Conservation (phyloP, 352 stramenopile species). For the Hyaloperonospora brassicae region DNA sequence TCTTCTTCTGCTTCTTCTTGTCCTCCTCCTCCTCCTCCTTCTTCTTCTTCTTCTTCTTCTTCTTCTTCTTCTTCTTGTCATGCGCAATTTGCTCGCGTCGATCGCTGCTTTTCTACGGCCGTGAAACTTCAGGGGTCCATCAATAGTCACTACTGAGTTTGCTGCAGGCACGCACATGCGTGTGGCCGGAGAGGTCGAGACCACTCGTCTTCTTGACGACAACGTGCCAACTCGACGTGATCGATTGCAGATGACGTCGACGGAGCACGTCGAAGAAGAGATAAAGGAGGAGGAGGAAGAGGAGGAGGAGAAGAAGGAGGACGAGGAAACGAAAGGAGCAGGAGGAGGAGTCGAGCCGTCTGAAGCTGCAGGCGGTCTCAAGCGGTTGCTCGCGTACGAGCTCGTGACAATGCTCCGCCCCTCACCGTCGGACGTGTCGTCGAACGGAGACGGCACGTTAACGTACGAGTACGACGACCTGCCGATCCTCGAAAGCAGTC, state of each 20-base stretch:
- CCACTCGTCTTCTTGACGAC: slow-evolving; percentile 6
- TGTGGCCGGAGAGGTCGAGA: slow-evolving; percentile 24
- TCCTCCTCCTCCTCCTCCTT: too few relatives aligned
- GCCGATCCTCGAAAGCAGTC: slow-evolving; percentile 28
- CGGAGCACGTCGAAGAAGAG: neutral
- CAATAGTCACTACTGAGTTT: slow-evolving; percentile 22
- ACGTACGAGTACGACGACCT: slow-evolving; percentile 21
- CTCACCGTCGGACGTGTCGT: slow-evolving; percentile 8
- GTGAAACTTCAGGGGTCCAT: too few relatives aligned
- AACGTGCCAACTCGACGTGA: slow-evolving; percentile 2
- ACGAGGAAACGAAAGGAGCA: neutral
- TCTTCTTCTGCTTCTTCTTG: too few relatives aligned
- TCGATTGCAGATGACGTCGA: slow-evolving; percentile 4
- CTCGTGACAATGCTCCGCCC: slow-evolving; percentile 13
- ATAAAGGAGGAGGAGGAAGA: neutral
- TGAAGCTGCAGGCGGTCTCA: slow-evolving; percentile 12
- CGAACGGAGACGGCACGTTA: slow-evolving; percentile 18
- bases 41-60: too few relatives aligned
- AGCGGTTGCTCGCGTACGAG: slow-evolving; percentile 14
- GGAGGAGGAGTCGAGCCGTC: neutral
- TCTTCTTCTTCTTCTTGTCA: too few relatives aligned
- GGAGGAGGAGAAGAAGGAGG: slow-evolving; percentile 1
- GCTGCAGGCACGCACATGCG: slow-evolving; percentile 19
- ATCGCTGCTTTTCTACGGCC: too few relatives aligned
- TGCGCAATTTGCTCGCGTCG: too few relatives aligned